Percentiles rank a stretch among this genome's conserved stretches.
phyloP scores from a whole-genome alignment of 1,139 yeast species.

The Magnusiomyces ingens region DNA sequence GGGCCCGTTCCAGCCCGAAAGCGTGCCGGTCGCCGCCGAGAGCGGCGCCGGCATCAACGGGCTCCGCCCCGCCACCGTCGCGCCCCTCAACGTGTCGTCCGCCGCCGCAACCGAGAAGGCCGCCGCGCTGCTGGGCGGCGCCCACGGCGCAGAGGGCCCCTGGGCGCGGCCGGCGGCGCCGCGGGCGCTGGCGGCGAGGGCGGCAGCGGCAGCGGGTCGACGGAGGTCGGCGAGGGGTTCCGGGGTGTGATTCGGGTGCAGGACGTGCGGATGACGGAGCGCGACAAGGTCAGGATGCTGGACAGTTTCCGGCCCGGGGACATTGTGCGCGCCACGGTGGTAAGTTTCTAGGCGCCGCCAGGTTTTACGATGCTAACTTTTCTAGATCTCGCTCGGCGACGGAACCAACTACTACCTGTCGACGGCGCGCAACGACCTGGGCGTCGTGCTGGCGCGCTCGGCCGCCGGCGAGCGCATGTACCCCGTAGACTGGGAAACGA shows the following conservation, averaged over 20 bases:
- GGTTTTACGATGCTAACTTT: not conserved
- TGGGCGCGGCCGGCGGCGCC: slow-evolving; percentile 42
- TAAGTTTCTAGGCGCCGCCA: slow-evolving; percentile 1
- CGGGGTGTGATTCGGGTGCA: slow-evolving; percentile 83
- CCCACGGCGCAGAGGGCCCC: not conserved
- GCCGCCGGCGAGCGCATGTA: slow-evolving; percentile 64
- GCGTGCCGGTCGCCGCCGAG: slow-evolving; percentile 45
- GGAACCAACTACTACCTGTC: slow-evolving; percentile 84
- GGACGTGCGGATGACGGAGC: slow-evolving; percentile 84
- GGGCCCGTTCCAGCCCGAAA: slow-evolving; percentile 37
- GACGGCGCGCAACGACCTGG: slow-evolving; percentile 86
- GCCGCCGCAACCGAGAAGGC: slow-evolving; percentile 13
- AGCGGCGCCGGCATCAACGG: slow-evolving; percentile 65
- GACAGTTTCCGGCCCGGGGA: slow-evolving; percentile 90
- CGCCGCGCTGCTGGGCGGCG: slow-evolving; percentile 15
- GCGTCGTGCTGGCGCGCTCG: slow-evolving; percentile 81
- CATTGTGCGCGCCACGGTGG: slow-evolving; percentile 62
- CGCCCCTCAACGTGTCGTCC: slow-evolving; percentile 10
- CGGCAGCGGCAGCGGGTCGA: slow-evolving; percentile 32
- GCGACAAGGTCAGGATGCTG: slow-evolving; percentile 75
- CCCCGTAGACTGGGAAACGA: slow-evolving; percentile 93
- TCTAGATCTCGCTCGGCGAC: slow-evolving; percentile 73
- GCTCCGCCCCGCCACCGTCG: slow-evolving; percentile 29
- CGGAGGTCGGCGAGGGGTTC: slow-evolving; percentile 86
- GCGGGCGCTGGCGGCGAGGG: slow-evolving; percentile 36